Base-by-base conservation (phyloP, 2,329 filamentous ascomycete genomes). In the Penicillium janthinellum region DNA sequence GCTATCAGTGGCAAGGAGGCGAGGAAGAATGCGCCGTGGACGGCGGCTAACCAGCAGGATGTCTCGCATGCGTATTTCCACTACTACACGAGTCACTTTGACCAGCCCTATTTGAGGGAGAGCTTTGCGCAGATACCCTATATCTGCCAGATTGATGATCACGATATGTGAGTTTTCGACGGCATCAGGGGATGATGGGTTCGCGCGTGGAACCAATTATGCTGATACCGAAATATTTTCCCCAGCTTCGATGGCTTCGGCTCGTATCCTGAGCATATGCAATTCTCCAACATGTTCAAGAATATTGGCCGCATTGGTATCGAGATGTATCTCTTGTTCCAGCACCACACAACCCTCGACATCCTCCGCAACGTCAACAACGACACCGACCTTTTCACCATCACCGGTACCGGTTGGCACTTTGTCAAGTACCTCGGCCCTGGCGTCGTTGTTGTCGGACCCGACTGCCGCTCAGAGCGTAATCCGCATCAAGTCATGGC, bases 111-210 rank as follows among this genome's bases (percentile, higher is more conserved):
- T 75, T 77, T 99, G 66, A 84, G 95, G 61, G 95, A 99, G 77
- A 93, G 94, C 0, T 99, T 96, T 80, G 95, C 95, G 22, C 95
- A 99, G 79, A 97, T 99, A 63, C 95, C 95, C 42, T 93, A 97
- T 72, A 82, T 99, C 55, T 83, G 96, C 69, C 92, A 96, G 73
- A 88, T 99, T 55, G 93, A 99, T 71, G 95, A 98, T 71, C 95
- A 98, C 75, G 95, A 99, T 68, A 97, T 99, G 92, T 96, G 82
- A 88, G 92, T 8, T 31, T 31, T 17, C 12, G 10, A 31, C n/a
- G 25, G 14, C 10, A 28, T 22, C 20, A 25, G 2, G 17, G 8
- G 15, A 28, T 5, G 28, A 22, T 22, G 48, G 22, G 8, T 42
- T 20, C 25, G 25, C 25, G 25, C 14, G 12, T 20, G 31, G 31